Percentiles rank a stretch among this genome's conserved stretches.
Evolutionary conservation across 2,329 filamentous ascomycete species (phyloP).

Genomic region (Grosmannia huntii): DNA sequence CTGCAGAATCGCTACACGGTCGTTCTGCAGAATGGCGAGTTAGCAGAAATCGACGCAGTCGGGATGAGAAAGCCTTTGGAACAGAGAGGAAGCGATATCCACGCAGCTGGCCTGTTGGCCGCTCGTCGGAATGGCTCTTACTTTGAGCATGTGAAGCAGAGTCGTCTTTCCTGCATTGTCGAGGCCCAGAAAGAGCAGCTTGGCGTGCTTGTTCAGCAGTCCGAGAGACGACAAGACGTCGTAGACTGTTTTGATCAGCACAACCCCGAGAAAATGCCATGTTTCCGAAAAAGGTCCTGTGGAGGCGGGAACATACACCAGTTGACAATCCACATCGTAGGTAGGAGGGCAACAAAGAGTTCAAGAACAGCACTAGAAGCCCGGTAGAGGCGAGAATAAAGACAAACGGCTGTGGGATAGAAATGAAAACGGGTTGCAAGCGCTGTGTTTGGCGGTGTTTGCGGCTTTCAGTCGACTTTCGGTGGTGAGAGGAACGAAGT

Average conservation of each 20-base stretch:
- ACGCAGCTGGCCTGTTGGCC: not conserved
- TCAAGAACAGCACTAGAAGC: not conserved
- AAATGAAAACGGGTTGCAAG: not conserved
- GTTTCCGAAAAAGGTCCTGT: slow-evolving; percentile 4
- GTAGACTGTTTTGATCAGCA: slow-evolving; percentile 48
- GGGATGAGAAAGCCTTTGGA: not conserved
- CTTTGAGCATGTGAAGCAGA: slow-evolving; percentile 90
- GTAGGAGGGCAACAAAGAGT: not conserved
- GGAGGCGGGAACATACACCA: slow-evolving; percentile 59
- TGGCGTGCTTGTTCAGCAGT: slow-evolving; percentile 89
- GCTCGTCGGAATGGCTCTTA: slow-evolving; percentile 18
- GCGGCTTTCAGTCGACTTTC: not conserved
- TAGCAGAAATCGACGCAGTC: not conserved
- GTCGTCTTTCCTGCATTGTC: slow-evolving; percentile 95
- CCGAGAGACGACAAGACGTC: slow-evolving; percentile 79
- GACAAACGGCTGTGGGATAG: not conserved
- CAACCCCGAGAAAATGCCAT: not conserved
- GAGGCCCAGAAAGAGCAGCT: slow-evolving; percentile 84
- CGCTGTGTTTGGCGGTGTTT: not conserved
- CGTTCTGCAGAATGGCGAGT: slow-evolving; percentile 45
- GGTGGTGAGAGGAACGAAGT: not conserved
- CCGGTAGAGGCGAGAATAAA: not conserved
- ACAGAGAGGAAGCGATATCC: not conserved
- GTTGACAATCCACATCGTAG: slow-evolving; percentile 82
- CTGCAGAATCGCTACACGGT: slow-evolving; percentile 81